phyloP scores from a whole-genome alignment of 768 basidiomycete species.

The Mycena indigotica region DNA sequence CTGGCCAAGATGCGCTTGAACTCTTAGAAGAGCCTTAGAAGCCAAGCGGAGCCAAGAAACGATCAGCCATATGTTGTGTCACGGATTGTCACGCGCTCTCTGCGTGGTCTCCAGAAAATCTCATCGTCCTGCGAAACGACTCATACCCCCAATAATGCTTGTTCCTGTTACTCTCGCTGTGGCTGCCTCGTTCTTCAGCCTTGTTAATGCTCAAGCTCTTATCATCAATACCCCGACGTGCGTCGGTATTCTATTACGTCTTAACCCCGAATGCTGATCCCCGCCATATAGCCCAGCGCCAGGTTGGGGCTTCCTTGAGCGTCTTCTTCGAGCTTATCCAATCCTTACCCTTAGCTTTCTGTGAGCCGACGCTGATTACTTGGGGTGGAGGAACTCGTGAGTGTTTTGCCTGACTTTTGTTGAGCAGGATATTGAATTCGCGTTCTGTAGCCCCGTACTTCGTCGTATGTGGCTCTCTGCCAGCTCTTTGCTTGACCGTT shows the following conservation, averaged over 20 bases:
- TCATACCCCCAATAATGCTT: neutral
- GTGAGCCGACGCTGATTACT: constrained; percentile 9
- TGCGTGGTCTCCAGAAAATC: neutral
- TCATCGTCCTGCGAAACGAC: neutral
- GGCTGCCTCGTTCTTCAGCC: constrained; percentile 8
- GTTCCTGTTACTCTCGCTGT: constrained; percentile 4
- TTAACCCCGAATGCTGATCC: neutral
- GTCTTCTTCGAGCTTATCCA: neutral
- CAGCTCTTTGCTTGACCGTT: neutral
- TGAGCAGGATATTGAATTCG: neutral
- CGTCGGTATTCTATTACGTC: constrained; percentile 1
- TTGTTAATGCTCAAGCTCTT: constrained; percentile 9
- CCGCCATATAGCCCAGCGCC: constrained; percentile 11
- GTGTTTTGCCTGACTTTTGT: neutral
- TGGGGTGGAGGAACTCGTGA: constrained; percentile 15
- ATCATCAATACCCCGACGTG: constrained; percentile 18
- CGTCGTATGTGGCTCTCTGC: constrained; percentile 7
- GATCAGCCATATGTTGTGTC: neutral
- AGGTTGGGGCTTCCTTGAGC: constrained; percentile 5
- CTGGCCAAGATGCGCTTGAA: too few relatives aligned
- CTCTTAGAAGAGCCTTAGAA: neutral
- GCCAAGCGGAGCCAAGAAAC: neutral
- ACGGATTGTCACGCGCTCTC: neutral
- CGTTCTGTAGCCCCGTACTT: constrained; percentile 11
- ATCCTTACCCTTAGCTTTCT: neutral